A percentile compares a stretch with the other conserved stretches of the same genome.
Evolutionary conservation across 495 filamentous ascomycete species (phyloP).

Genomic region (Hypoxylon perforatum): DNA sequence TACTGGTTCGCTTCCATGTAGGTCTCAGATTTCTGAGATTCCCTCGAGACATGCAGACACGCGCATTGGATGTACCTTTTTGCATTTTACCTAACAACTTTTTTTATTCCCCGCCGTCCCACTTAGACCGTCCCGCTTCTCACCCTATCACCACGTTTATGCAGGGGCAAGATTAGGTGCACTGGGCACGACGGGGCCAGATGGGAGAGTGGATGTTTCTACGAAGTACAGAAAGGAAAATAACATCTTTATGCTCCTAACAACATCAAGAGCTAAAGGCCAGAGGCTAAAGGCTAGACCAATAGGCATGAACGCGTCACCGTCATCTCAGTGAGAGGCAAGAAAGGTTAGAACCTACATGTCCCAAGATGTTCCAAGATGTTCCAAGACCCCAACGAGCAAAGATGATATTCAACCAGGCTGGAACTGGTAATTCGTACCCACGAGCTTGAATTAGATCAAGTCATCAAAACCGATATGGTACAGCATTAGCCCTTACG

Average conservation of each 20-base stretch:
- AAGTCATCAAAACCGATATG: background rate
- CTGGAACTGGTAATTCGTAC: slow-evolving; percentile 12
- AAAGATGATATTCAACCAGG: background rate
- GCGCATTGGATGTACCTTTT: slow-evolving; percentile 22
- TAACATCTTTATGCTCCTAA: background rate
- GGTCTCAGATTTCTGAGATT: slow-evolving; percentile 27
- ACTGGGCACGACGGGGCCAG: no score
- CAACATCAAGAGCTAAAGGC: no score
- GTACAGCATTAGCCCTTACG: slow-evolving; percentile 1
- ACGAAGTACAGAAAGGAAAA: slow-evolving; percentile 3
- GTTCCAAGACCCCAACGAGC: background rate
- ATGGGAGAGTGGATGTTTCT: background rate
- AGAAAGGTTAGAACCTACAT: slow-evolving; percentile 1
- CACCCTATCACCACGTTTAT: slow-evolving; percentile 32
- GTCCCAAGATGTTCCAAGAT: no score
- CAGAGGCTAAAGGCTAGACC: slow-evolving; percentile 1
- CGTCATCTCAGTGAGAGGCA: background rate
- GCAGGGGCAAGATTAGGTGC: slow-evolving; percentile 25
- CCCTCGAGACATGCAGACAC: slow-evolving; percentile 12
- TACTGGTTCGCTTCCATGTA: slow-evolving; percentile 35
- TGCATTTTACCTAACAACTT: slow-evolving; percentile 19
- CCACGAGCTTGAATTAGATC: background rate
- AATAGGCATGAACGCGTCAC: slow-evolving; percentile 24
- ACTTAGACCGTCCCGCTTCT: slow-evolving; percentile 9
- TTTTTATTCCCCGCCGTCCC: slow-evolving; percentile 27